Conservation (phyloP, 805 yeast genomes). For the Ogataea kodamae region DNA sequence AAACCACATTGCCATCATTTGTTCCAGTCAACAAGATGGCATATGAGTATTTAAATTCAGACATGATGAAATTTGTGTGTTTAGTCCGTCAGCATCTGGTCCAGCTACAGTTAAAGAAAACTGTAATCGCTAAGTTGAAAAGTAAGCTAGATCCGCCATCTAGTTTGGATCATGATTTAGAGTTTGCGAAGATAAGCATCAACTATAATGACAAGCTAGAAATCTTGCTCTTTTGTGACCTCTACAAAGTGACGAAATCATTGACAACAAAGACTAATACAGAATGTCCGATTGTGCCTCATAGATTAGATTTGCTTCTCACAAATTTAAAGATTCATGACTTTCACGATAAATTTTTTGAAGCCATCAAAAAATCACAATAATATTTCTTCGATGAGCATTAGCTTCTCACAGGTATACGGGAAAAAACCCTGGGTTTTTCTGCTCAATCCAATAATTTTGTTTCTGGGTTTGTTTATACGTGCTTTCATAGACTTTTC, state of each 20-base stretch:
- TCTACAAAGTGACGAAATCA: conserved; percentile 19
- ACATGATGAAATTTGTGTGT: conserved; percentile 25
- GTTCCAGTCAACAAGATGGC: conserved; percentile 28
- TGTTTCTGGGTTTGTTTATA: too few species aligned
- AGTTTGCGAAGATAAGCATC: conserved; percentile 27
- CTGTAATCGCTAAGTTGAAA: conserved; percentile 17
- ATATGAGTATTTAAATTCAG: conserved; percentile 23
- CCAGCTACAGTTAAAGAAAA: conserved; percentile 21
- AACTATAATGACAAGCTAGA: conserved; percentile 18
- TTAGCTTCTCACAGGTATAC: not conserved
- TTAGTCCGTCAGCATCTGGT: conserved; percentile 26
- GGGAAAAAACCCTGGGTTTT: conserved; percentile 3
- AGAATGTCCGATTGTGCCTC: not conserved
- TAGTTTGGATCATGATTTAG: conserved; percentile 25
- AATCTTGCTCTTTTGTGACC: conserved; percentile 23
- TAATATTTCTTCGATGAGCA: conserved; percentile 1
- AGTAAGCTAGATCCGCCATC: conserved; percentile 12
- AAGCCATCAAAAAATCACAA: conserved; percentile 6
- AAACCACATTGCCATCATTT: conserved; percentile 34
- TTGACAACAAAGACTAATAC: conserved; percentile 13
- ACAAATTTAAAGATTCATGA: conserved; percentile 15
- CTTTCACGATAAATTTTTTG: conserved; percentile 18
- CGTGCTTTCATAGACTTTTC: too few species aligned
- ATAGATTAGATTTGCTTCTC: conserved; percentile 19
- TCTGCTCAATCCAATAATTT: conserved; percentile 16